Conservation (phyloP, 1,139 yeast genomes). For the Insectozyma bohioensis region DNA sequence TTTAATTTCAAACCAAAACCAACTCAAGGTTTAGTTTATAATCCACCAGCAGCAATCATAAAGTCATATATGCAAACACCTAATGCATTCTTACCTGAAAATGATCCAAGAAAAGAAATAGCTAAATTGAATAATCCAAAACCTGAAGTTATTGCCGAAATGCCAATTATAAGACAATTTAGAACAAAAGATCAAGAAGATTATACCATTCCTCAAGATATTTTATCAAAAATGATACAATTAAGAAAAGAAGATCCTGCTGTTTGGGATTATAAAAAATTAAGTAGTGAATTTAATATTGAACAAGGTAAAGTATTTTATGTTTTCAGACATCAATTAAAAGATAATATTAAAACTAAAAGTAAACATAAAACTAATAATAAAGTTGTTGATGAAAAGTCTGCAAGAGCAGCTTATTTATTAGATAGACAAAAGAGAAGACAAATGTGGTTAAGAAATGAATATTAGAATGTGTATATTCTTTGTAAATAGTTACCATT, state of each 20-base stretch:
- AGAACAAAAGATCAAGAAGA: conserved; percentile 38
- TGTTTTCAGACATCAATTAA: conserved; percentile 17
- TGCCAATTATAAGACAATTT: conserved; percentile 50
- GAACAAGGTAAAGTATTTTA: conserved; percentile 14
- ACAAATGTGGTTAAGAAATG: conserved; percentile 64
- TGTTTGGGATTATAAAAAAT: conserved; percentile 63
- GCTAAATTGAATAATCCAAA: conserved; percentile 18
- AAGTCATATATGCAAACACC: conserved; percentile 53
- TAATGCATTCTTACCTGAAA: conserved; percentile 63
- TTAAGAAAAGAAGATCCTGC: conserved; percentile 64
- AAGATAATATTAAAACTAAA: conserved; percentile 3
- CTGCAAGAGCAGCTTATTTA: conserved; percentile 5
- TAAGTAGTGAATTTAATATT: conserved; percentile 60
- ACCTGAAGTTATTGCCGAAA: conserved; percentile 44
- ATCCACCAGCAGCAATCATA: conserved; percentile 35
- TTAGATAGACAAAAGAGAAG: conserved; percentile 56
- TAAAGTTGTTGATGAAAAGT: conserved; percentile 10
- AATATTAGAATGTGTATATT: conserved; percentile 23
- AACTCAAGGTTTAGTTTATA: conserved; percentile 39
- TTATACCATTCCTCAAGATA: conserved; percentile 61
- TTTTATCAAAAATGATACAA: conserved; percentile 58
- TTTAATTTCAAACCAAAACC: conserved; percentile 45
- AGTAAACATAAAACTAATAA: conserved; percentile 7
- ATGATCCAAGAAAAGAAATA: conserved; percentile 56
- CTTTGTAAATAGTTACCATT: conserved; percentile 4